phyloP scores from a whole-genome alignment of 1,284 basidiomycete species.

The Lignosus rhinocerotis region DNA sequence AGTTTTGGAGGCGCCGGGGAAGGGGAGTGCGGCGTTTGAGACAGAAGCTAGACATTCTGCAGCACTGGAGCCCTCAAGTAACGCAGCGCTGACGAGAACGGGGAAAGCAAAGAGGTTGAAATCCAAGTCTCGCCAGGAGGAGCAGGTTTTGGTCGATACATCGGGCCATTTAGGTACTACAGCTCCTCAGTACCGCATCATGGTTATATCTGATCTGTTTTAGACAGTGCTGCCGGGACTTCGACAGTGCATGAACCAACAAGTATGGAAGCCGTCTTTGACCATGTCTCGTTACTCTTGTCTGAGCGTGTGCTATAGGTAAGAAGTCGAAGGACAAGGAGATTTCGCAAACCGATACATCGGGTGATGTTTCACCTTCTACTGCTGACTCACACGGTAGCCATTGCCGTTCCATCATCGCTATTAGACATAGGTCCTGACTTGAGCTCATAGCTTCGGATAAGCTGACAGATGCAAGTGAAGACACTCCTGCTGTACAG shows the following conservation, averaged over 20 bases:
- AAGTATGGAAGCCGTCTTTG: neutral
- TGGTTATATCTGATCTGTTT: neutral
- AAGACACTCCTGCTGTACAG: neutral
- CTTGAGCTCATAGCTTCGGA: neutral
- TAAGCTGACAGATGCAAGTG: neutral
- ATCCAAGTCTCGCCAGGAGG: neutral
- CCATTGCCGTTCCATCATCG: neutral
- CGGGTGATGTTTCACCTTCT: neutral
- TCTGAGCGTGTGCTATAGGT: neutral
- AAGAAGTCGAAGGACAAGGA: neutral
- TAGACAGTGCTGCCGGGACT: neutral
- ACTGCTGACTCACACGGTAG: neutral
- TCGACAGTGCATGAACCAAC: neutral
- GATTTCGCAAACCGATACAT: neutral
- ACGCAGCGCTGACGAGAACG: neutral
- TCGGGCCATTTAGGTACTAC: neutral
- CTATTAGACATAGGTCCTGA: neutral
- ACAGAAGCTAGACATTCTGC: neutral
- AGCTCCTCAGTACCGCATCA: neutral
- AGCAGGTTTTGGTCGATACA: neutral
- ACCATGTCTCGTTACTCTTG: neutral
- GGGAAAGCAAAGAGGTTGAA: neutral
- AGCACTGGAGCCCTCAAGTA: neutral
- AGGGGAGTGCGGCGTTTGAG: neutral
- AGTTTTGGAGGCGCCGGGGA: neutral